A percentile compares a stretch with the other conserved stretches of the same genome.
Conservation (phyloP, 306 rosid species). For the Sicyos edulis region DNA sequence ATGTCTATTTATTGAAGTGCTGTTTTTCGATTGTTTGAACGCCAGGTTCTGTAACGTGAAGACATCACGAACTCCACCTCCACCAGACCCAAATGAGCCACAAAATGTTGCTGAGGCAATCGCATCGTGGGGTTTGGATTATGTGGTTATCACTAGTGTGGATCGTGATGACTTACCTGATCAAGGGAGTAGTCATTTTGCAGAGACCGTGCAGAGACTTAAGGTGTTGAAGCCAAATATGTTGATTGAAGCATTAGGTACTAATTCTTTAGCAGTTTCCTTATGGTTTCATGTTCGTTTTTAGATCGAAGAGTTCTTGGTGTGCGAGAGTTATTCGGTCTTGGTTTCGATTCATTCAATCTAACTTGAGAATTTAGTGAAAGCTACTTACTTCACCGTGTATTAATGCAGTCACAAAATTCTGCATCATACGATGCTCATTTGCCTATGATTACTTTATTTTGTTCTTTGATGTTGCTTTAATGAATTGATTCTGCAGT, state of each 20-base stretch:
- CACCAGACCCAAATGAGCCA: constrained; percentile 91
- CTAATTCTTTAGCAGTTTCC: constrained; percentile 6
- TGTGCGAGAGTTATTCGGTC: background rate
- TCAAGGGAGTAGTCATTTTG: constrained; percentile 93
- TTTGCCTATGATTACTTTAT: too few species aligned
- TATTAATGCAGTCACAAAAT: background rate
- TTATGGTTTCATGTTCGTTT: background rate
- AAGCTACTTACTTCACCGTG: background rate
- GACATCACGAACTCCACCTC: constrained; percentile 95
- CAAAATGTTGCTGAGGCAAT: constrained; percentile 96
- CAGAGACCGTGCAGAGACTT: constrained; percentile 87
- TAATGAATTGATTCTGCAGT: constrained; percentile 40
- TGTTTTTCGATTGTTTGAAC: background rate
- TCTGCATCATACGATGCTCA: too few species aligned
- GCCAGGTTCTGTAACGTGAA: constrained; percentile 92
- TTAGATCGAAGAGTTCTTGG: background rate
- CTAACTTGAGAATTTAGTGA: background rate
- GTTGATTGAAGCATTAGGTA: constrained; percentile 93
- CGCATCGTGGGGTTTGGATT: constrained; percentile 97
- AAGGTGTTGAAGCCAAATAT: constrained; percentile 80
- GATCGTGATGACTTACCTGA: constrained; percentile 94
- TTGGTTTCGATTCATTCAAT: background rate
- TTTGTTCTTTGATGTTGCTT: constrained; percentile 18
- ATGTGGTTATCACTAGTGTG: constrained; percentile 96
- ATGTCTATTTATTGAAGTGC: too few species aligned